phyloP scores from a whole-genome alignment of 2,329 filamentous ascomycete genomes.

The Hypoxylon sp. region DNA sequence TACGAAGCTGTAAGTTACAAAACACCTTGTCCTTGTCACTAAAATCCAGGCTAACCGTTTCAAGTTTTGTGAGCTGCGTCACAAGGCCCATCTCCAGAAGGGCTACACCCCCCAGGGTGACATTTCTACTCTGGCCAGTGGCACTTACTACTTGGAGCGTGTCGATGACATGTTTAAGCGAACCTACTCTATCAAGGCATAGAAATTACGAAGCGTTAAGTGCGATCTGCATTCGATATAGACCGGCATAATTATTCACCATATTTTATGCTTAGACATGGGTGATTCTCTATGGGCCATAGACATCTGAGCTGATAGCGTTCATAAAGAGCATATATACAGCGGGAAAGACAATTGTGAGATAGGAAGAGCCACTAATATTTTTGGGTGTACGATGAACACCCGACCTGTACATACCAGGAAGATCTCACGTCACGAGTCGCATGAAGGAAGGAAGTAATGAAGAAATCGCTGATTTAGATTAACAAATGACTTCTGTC shows the following conservation, averaged over 20 bases:
- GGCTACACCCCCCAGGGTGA: constrained; percentile 79
- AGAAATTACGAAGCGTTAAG: constrained; percentile 49
- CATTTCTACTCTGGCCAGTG: constrained; percentile 72
- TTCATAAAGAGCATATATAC: constrained; percentile 45
- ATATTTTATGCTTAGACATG: constrained; percentile 39
- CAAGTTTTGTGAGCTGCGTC: constrained; percentile 83
- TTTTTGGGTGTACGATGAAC: constrained; percentile 35
- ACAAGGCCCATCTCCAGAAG: constrained; percentile 87
- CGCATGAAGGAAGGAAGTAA: constrained; percentile 41
- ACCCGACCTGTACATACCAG: constrained; percentile 51
- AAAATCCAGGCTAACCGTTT: constrained; percentile 41
- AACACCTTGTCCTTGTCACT: background rate
- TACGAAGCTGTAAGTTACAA: constrained; percentile 76
- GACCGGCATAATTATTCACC: constrained; percentile 44
- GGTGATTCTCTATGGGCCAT: constrained; percentile 39
- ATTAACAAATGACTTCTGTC: background rate
- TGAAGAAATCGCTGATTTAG: constrained; percentile 42
- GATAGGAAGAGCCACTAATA: constrained; percentile 43
- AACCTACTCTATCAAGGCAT: constrained; percentile 81
- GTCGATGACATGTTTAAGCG: constrained; percentile 90
- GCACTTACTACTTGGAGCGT: constrained; percentile 83
- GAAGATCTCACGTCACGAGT: constrained; percentile 39
- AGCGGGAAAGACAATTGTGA: constrained; percentile 30
- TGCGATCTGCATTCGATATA: constrained; percentile 46
- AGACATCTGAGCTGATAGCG: constrained; percentile 43